Base-by-base conservation (phyloP, 345 rosid species). In the Melaleuca alternifolia region DNA sequence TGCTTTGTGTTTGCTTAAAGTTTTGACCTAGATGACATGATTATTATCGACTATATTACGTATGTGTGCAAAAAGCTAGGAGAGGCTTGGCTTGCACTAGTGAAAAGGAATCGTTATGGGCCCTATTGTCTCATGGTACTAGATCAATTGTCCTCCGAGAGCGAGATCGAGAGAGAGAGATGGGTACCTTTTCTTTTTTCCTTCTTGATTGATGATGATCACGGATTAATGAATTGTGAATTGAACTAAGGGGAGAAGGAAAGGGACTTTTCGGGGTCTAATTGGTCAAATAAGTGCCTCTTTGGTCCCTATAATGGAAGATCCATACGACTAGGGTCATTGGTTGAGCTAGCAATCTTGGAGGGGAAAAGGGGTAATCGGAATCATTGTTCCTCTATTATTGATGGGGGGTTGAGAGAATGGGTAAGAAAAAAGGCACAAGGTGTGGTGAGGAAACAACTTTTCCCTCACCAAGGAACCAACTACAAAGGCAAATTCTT, bases 31-130 rank as follows among this genome's bases (percentile, higher is more conserved):
- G 83, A 86, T 87, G 91, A 83, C 91, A 90, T 89, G 90, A 90
- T 92, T 30, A 53, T 51, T 51, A 85, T 51, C 65, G 5, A 28
- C 51, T 76, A 53, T 82, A 26, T 77, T 86, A 52, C 51, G 54
- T 86, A 62, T 85, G 82, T 86, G 88, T 50, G 89, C 84, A 54
- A 84, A 91, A 91, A 88, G 91, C 71, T 50, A 87, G 62, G 93
- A 89, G 93, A 94, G 94, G 90, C 88, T 92, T 89, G 86, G 93
- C 93, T 94, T 91, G 96, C 95, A 93, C 92, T 89, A 87, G 90
- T 87, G 92, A 94, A 93, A 94, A 94, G 92, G 85, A 37, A 71
- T 41, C 10, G 88, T 14, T 1, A 84, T 88, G 93, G 94, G 88
- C 84, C 94, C 93, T 87, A 87, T 61, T 90, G 92, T 91, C 93